Conservation (phyloP, 495 filamentous ascomycete species). For the Hyaloscypha variabilis region DNA sequence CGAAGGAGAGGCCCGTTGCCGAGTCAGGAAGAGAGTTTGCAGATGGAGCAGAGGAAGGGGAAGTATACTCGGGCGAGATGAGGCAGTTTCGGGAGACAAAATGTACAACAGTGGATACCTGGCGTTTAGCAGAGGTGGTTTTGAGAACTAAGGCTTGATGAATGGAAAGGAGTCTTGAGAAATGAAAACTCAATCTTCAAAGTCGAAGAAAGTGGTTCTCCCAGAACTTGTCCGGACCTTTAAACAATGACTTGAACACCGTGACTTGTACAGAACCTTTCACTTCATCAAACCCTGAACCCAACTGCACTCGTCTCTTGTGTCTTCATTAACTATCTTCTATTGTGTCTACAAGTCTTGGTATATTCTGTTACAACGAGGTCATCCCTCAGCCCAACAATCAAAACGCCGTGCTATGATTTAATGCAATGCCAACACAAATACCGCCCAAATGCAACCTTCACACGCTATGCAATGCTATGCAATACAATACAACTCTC, state of each 20-base stretch:
- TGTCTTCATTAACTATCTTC: neutral
- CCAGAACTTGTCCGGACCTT: too few species aligned
- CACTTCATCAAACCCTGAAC: neutral
- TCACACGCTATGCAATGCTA: neutral
- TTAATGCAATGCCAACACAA: neutral
- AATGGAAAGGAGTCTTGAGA: neutral
- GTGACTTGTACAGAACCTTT: too few species aligned
- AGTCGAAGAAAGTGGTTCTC: too few species aligned
- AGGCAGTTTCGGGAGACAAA: neutral
- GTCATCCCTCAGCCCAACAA: constrained; percentile 1
- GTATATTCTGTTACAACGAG: neutral
- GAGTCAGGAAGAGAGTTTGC: constrained; percentile 80
- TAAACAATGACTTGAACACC: too few species aligned
- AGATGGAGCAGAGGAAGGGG: constrained; percentile 71
- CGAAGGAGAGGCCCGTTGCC: constrained; percentile 69
- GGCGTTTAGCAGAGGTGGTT: constrained; percentile 2
- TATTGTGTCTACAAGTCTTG: constrained; percentile 1
- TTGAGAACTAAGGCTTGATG: neutral
- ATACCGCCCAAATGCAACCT: constrained; percentile 6
- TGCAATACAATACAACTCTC: constrained; percentile 3
- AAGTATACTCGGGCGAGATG: constrained; percentile 60
- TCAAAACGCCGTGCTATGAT: constrained; percentile 11
- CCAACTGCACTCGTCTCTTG: neutral
- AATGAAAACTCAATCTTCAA: neutral
- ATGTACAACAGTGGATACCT: constrained; percentile 18